Conservation (phyloP, 2,329 filamentous ascomycete genomes). For the Colletotrichum liriopes region DNA sequence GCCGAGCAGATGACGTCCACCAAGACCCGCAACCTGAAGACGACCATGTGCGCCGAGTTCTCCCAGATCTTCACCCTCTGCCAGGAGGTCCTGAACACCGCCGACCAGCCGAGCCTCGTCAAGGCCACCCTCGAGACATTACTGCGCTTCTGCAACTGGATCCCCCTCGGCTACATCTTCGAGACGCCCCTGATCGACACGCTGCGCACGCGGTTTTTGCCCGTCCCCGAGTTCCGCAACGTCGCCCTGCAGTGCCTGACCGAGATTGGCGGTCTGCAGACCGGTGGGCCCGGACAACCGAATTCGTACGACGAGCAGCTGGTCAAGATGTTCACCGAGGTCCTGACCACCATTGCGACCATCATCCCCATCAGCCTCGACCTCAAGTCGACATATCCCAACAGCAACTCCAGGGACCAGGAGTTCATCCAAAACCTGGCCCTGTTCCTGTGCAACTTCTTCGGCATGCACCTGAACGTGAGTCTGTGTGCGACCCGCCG, state of each 20-base stretch:
- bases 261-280: slow-evolving; percentile 95
- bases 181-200: slow-evolving; percentile 98
- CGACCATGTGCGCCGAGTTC: slow-evolving; percentile 98
- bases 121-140: slow-evolving; percentile 98
- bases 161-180: slow-evolving; percentile 97
- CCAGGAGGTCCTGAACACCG: slow-evolving; percentile 93
- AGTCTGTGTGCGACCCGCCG: slow-evolving; percentile 44
- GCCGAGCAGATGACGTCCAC: slow-evolving; percentile 99
- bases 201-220: slow-evolving; percentile 90
- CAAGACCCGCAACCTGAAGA: slow-evolving; percentile 97
- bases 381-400: slow-evolving; percentile 90
- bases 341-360: slow-evolving; percentile 90
- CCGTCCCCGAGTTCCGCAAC: slow-evolving; percentile 95
- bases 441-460: slow-evolving; percentile 97
- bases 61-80: slow-evolving; percentile 98
- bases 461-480: slow-evolving; percentile 90
- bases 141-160: slow-evolving; percentile 98
- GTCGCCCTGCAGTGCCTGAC: slow-evolving; percentile 97
- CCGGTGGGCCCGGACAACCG: slow-evolving; percentile 76
- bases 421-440: slow-evolving; percentile 98
- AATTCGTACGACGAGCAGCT: slow-evolving; percentile 94
- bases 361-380: slow-evolving; percentile 94
- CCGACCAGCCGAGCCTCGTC: slow-evolving; percentile 88
- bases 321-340: slow-evolving; percentile 98
- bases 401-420: slow-evolving; percentile 93